Evolutionary conservation across 1,284 basidiomycete species (phyloP).

Genomic region (Lignosus rhinocerotis): DNA sequence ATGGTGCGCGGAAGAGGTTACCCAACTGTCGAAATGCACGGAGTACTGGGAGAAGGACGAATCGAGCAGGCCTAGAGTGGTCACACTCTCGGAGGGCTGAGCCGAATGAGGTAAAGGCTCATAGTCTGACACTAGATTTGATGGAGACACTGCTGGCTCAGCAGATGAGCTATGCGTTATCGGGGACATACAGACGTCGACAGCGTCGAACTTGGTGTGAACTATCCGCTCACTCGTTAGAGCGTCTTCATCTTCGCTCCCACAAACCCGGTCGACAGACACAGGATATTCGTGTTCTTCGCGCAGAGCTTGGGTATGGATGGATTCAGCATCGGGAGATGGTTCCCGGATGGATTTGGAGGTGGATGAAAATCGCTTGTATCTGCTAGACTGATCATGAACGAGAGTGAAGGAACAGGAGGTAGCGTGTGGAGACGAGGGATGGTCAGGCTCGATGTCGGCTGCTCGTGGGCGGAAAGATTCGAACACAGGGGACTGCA

Average conservation of each 20-base stretch:
- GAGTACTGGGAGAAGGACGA: not conserved
- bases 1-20: not conserved
- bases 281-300: not conserved
- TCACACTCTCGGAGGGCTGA: not conserved
- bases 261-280: not conserved
- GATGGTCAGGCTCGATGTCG: not conserved
- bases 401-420: constrained; percentile 16
- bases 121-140: not conserved
- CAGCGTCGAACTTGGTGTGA: no score
- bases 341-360: not conserved
- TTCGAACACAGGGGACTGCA: constrained; percentile 2
- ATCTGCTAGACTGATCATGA: constrained; percentile 14
- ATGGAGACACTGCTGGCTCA: no score
- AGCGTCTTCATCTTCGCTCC: no score
- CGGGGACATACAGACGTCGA: no score
- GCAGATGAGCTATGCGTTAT: no score
- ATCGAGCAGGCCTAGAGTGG: not conserved
- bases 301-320: not conserved
- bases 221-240: no score
- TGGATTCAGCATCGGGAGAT: not conserved
- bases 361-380: constrained; percentile 1
- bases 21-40: not conserved
- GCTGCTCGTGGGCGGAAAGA: not conserved
- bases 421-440: constrained; percentile 4
- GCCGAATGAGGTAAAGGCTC: not conserved